Base-by-base conservation (phyloP, 345 rosid species). In the Citrus sp. region DNA sequence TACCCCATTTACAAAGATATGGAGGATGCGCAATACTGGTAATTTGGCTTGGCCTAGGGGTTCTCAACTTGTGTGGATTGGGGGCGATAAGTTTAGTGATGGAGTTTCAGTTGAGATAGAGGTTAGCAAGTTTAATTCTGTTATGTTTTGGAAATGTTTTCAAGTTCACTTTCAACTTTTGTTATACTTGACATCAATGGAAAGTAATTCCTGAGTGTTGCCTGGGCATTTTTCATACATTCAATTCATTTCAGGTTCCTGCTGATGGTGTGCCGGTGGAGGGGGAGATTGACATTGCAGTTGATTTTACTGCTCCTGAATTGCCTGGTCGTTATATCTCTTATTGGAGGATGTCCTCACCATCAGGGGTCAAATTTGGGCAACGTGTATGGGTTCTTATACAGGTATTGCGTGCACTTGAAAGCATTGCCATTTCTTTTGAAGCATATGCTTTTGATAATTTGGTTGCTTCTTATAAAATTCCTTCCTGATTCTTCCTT, bases 331-430 rank as follows among this genome's bases (percentile, higher is more conserved):
- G 90, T 38, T 94, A 93, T 82, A 80, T 89, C 32, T 94, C 99
- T 59, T 92, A 92, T 75, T 96, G 99, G 99, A 94, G 90, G 88
- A 87, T 94, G 97, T 87, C 91, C 75, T 79, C 89, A 59, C 86
- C 91, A 49, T 82, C 87, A 49, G 95, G 95, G 54, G 84, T 79
- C 21, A 90, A 86, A 81, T 96, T 96, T 72, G 99, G 98, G 70
- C 99, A 96, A 72, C 98, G 94, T 67, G 89, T 96, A 76, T 94
- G 98, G 99, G 98, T 92, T 84, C 88, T 88, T 64, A 90, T 96
- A 56, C 90, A 89, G 89, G 99, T 96, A 81, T 27, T 66, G 55
- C 49, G 56, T 73, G 66, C 61, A 3, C 46, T 60, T 77, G 5
- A 16, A n/a, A 40, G 25, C 8, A 0, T 58, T 32, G 64, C 68